Conservation (phyloP, 371 early-diverging fungal genomes). For the Mucor indicus region DNA sequence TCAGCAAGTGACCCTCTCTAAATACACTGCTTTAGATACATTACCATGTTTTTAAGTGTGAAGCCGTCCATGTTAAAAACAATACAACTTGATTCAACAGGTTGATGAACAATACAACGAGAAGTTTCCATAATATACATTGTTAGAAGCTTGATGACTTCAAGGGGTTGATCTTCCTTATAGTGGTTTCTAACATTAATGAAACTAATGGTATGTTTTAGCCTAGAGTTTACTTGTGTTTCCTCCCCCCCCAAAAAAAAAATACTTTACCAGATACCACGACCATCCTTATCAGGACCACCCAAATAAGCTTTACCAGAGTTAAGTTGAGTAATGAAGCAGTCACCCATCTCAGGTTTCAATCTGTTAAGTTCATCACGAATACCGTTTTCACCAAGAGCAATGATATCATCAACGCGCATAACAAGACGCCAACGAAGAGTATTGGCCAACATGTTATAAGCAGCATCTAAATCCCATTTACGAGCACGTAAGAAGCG, state of each 20-base stretch:
- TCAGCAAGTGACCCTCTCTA: not conserved
- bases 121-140: constrained; percentile 84
- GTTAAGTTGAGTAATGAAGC: constrained; percentile 45
- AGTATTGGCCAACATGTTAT: constrained; percentile 59
- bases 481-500: constrained; percentile 80
- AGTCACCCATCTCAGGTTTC: constrained; percentile 41
- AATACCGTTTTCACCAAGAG: constrained; percentile 53
- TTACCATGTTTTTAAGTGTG: constrained; percentile 76
- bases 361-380: constrained; percentile 37
- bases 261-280: constrained; percentile 66
- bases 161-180: constrained; percentile 54
- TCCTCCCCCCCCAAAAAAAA: too few species aligned
- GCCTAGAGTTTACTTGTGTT: too few species aligned
- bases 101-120: constrained; percentile 67
- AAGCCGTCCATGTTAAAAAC: constrained; percentile 86
- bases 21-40: not conserved
- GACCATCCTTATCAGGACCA: constrained; percentile 54
- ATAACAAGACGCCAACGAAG: constrained; percentile 65
- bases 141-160: constrained; percentile 59
- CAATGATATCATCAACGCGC: constrained; percentile 55
- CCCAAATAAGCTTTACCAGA: constrained; percentile 58
- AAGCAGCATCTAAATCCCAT: constrained; percentile 68
- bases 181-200: constrained; percentile 60
- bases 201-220: too few species aligned
- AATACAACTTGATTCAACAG: constrained; percentile 78